phyloP scores from a whole-genome alignment of 345 rosid species.

The Populus tremula region DNA sequence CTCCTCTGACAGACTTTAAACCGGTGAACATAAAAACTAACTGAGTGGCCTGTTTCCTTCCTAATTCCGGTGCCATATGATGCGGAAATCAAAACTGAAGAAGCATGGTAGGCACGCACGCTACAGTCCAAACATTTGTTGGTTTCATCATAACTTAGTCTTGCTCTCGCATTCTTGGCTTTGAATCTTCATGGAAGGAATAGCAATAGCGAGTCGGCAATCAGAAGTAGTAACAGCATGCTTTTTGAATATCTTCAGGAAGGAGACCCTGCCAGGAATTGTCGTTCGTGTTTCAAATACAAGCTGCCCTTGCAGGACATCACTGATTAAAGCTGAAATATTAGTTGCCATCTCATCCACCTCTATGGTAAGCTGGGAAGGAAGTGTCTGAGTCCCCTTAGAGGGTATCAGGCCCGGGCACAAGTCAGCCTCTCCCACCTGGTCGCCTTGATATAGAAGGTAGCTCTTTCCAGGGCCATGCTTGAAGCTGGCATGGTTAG shows the following conservation, averaged over 20 bases:
- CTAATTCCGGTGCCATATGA: neutral
- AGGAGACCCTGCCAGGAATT: slow-evolving; percentile 52
- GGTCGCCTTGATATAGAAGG: slow-evolving; percentile 28
- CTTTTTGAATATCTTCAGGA: slow-evolving; percentile 41
- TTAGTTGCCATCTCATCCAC: slow-evolving; percentile 34
- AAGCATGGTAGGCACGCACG: neutral
- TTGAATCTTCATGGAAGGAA: slow-evolving; percentile 39
- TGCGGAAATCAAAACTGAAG: neutral
- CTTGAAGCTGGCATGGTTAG: slow-evolving; percentile 43
- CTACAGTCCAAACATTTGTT: no score
- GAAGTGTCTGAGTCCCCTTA: slow-evolving; percentile 26
- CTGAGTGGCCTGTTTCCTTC: neutral
- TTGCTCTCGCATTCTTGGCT: slow-evolving; percentile 41
- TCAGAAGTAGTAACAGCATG: slow-evolving; percentile 34
- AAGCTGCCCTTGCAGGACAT: slow-evolving; percentile 36
- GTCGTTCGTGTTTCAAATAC: slow-evolving; percentile 35
- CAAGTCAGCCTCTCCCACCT: slow-evolving; percentile 46
- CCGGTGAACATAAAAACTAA: neutral
- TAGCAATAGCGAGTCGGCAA: slow-evolving; percentile 35
- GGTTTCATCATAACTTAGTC: slow-evolving; percentile 29
- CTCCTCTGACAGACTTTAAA: neutral
- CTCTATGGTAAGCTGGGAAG: slow-evolving; percentile 40
- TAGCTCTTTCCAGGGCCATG: slow-evolving; percentile 41
- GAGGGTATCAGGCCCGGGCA: slow-evolving; percentile 44
- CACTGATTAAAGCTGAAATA: slow-evolving; percentile 25